phyloP scores from a whole-genome alignment of 2,329 filamentous ascomycete species.

The Kalmusia sp. region DNA sequence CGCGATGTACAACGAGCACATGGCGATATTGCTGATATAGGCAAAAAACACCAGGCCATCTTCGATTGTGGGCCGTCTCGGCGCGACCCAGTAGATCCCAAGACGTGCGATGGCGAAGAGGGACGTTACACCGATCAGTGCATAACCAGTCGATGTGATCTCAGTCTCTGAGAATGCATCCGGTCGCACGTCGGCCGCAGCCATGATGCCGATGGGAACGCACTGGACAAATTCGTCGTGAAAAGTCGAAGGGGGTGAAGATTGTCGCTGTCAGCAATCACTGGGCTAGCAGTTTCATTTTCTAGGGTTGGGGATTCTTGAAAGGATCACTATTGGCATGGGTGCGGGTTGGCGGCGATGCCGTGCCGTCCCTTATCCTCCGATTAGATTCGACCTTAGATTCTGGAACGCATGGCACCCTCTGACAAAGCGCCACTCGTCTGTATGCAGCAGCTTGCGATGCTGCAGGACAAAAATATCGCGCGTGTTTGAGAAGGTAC shows the following conservation, averaged over 20 bases:
- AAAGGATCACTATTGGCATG: background rate
- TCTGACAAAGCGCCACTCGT: too few species aligned
- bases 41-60: background rate
- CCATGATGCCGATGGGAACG: background rate
- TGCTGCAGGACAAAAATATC: too few species aligned
- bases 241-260: background rate
- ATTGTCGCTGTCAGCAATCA: too few species aligned
- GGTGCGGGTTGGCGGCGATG: background rate
- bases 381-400: too few species aligned
- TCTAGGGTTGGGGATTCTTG: background rate
- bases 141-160: background rate
- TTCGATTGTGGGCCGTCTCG: background rate
- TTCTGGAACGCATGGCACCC: too few species aligned
- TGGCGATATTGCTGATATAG: background rate
- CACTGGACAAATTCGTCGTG: background rate
- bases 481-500: too few species aligned
- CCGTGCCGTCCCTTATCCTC: too few species aligned
- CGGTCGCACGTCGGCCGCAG: background rate
- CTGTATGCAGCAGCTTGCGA: too few species aligned
- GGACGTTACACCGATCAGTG: background rate
- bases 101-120: background rate
- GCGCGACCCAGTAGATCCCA: background rate
- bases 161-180: background rate
- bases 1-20: background rate
- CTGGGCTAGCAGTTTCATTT: too few species aligned